Conservation (phyloP, 2,329 filamentous ascomycete genomes). For the Tolypocladium cylindrosporum region DNA sequence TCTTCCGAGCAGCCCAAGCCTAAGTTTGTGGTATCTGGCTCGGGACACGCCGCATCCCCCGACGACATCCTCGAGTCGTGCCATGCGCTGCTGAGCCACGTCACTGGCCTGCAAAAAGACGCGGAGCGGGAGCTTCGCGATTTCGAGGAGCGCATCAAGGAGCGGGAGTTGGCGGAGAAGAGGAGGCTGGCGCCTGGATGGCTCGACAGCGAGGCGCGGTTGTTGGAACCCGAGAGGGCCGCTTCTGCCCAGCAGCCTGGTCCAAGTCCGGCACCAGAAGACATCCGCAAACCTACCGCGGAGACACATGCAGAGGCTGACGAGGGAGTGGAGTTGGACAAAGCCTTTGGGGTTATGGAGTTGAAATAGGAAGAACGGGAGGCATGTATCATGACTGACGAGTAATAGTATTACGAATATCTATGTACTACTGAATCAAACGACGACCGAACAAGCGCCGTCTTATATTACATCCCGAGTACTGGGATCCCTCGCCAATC, state of each 20-base stretch:
- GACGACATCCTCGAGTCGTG: slow-evolving; percentile 79
- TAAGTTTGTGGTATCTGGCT: slow-evolving; percentile 67
- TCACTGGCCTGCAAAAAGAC: slow-evolving; percentile 58
- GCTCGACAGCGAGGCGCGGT: slow-evolving; percentile 62
- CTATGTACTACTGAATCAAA: not conserved
- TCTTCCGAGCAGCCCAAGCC: slow-evolving; percentile 34
- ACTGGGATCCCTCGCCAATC: not conserved
- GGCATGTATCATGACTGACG: not conserved
- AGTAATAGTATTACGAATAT: not conserved
- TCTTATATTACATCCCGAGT: not conserved
- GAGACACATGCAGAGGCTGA: slow-evolving; percentile 19
- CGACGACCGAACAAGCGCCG: not conserved
- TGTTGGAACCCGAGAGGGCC: slow-evolving; percentile 57
- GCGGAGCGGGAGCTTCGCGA: slow-evolving; percentile 56
- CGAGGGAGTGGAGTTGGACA: slow-evolving; percentile 46
- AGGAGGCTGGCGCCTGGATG: slow-evolving; percentile 69
- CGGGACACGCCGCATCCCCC: slow-evolving; percentile 76
- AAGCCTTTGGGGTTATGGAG: slow-evolving; percentile 42
- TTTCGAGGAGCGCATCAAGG: slow-evolving; percentile 58
- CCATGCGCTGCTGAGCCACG: slow-evolving; percentile 64
- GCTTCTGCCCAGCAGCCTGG: slow-evolving; percentile 17
- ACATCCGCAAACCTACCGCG: slow-evolving; percentile 1
- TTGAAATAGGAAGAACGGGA: slow-evolving; percentile 14
- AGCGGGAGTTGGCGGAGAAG: slow-evolving; percentile 68
- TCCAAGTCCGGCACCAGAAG: slow-evolving; percentile 10